A percentile compares a stretch with the other conserved stretches of the same genome.
phyloP scores from a whole-genome alignment of 768 basidiomycete species.

The Tremella mesenterica region DNA sequence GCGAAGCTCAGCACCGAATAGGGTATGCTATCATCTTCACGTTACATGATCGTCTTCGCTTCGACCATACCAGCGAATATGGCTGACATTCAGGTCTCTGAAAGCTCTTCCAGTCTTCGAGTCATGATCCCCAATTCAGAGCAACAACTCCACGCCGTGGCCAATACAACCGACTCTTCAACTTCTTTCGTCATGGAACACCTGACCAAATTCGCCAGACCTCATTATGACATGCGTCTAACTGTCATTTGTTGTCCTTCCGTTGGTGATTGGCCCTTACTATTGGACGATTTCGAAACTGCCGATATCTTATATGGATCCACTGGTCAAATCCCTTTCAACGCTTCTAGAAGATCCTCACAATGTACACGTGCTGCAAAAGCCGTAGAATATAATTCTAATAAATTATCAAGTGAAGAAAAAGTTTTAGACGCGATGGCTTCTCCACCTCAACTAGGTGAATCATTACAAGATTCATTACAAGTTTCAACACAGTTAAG shows the following conservation, averaged over 20 bases:
- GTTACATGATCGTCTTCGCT: too few species aligned
- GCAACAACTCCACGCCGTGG: constrained; percentile 23
- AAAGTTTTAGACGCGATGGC: background rate
- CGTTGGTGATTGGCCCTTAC: constrained; percentile 39
- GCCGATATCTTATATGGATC: constrained; percentile 38
- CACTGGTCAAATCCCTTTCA: constrained; percentile 40
- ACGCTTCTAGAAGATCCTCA: constrained; percentile 27
- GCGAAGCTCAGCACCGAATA: too few species aligned
- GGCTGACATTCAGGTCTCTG: constrained; percentile 19
- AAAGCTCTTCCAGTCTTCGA: constrained; percentile 24
- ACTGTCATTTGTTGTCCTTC: constrained; percentile 40
- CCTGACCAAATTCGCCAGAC: constrained; percentile 7
- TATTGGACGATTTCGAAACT: constrained; percentile 39
- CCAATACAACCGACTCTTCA: constrained; percentile 14
- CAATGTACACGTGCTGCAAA: constrained; percentile 25
- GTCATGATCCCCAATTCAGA: constrained; percentile 30
- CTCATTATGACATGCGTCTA: constrained; percentile 39
- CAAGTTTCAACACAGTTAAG: background rate
- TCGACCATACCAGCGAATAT: too few species aligned
- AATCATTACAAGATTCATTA: background rate
- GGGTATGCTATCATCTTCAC: too few species aligned
- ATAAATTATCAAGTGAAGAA: background rate
- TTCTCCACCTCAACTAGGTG: background rate
- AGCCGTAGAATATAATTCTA: constrained; percentile 14
- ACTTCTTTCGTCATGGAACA: constrained; percentile 20